Conservation (phyloP, 2,329 filamentous ascomycete genomes). For the Phoma sp. region DNA sequence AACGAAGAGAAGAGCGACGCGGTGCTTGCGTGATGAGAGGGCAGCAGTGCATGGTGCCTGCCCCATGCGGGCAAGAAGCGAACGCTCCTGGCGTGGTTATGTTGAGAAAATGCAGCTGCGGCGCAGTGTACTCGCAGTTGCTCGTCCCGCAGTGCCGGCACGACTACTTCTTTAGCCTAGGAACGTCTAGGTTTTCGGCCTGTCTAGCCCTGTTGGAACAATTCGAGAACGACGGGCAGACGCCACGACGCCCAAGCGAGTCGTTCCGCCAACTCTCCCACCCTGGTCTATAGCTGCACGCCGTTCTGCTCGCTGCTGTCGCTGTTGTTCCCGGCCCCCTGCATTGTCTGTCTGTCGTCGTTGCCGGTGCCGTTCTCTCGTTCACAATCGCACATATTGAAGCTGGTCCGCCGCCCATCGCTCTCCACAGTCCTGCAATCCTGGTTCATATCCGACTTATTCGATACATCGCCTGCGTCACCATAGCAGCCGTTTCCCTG, state of each 20-base stretch:
- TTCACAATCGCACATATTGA: conserved; percentile 8
- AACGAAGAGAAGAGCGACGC: not conserved
- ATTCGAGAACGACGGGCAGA: conserved; percentile 29
- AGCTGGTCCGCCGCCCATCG: conserved; percentile 7
- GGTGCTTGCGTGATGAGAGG: not conserved
- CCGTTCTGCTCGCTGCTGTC: conserved; percentile 14
- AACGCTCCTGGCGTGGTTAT: conserved; percentile 3
- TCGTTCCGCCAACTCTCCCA: conserved; percentile 16
- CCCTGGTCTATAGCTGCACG: conserved; percentile 11
- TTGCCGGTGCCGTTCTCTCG: conserved; percentile 13
- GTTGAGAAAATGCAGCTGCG: not conserved
- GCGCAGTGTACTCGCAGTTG: conserved; percentile 3
- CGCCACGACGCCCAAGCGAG: conserved; percentile 19
- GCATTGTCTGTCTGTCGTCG: conserved; percentile 8
- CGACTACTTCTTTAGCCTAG: conserved; percentile 23
- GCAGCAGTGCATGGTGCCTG: conserved; percentile 1
- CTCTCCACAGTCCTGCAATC: conserved; percentile 4
- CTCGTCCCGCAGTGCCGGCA: conserved; percentile 17
- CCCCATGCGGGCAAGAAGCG: not conserved
- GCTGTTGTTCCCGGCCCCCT: conserved; percentile 16
- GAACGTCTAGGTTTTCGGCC: too few relatives aligned
- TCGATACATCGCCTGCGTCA: conserved; percentile 33
- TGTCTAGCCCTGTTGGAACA: too few relatives aligned
- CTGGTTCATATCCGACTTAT: not conserved
- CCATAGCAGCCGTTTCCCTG: conserved; percentile 30